Conservation (phyloP, 176 grass and related monocot species). For the Aegilops speltoides region DNA sequence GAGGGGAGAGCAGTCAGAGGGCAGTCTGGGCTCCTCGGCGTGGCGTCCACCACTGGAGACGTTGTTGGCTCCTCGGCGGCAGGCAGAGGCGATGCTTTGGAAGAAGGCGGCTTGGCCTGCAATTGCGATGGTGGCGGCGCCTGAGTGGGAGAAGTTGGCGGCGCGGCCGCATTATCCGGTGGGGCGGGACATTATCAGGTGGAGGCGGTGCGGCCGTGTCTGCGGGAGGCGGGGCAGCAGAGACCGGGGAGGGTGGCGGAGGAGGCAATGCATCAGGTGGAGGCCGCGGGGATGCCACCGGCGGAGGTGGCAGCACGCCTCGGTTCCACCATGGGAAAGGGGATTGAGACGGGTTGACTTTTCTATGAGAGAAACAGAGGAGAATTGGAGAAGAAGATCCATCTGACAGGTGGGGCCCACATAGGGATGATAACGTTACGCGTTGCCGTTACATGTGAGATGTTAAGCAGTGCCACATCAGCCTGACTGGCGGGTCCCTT, state of each 20-base stretch:
- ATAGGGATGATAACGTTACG: too few relatives aligned
- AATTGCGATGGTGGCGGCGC: not conserved
- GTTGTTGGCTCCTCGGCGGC: not conserved
- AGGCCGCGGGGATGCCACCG: conserved; percentile 11
- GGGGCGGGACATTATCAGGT: conserved; percentile 20
- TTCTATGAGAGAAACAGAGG: too few relatives aligned
- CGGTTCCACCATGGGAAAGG: too few relatives aligned
- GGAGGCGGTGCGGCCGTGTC: conserved; percentile 25
- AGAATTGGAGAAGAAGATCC: too few relatives aligned
- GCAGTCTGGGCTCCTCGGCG: too few relatives aligned
- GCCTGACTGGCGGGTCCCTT: too few relatives aligned
- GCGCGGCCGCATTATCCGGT: conserved; percentile 21
- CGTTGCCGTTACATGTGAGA: too few relatives aligned
- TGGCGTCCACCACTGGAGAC: not conserved
- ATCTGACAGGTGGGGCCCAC: too few relatives aligned
- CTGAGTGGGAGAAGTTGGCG: not conserved
- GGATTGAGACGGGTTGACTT: too few relatives aligned
- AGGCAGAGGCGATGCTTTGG: not conserved
- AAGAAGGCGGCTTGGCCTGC: conserved; percentile 15
- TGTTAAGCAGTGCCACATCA: too few relatives aligned
- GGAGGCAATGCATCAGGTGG: conserved; percentile 26
- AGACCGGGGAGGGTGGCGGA: not conserved
- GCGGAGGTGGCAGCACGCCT: not conserved
- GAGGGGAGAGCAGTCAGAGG: too few relatives aligned
- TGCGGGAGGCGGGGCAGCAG: conserved; percentile 26